phyloP scores from a whole-genome alignment of 2,329 filamentous ascomycete species.

The Ophiostoma ips region DNA sequence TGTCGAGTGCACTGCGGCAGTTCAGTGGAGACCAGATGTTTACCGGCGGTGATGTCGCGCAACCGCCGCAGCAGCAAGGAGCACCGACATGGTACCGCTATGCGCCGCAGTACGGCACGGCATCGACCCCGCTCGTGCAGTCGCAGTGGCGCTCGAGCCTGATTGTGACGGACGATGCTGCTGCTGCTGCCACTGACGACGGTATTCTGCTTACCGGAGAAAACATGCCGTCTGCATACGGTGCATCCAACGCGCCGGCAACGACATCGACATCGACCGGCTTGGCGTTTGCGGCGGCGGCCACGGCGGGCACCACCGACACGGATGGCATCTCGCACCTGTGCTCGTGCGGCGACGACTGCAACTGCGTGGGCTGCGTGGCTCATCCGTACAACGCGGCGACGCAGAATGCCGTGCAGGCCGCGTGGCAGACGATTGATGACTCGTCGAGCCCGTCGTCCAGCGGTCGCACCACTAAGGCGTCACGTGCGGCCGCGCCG shows the following conservation, averaged over 20 bases:
- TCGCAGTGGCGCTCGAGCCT: conserved; percentile 13
- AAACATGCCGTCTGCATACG: not conserved
- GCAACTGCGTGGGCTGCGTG: conserved; percentile 16
- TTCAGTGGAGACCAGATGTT: not conserved
- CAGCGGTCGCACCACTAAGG: not conserved
- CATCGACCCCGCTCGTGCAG: conserved; percentile 13
- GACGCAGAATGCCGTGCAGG: conserved; percentile 13
- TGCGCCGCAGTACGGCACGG: conserved; percentile 13
- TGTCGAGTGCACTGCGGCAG: not conserved
- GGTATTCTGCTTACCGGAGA: too few relatives aligned
- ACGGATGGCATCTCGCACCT: conserved; percentile 9
- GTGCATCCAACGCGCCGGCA: not conserved
- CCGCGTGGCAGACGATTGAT: conserved; percentile 13
- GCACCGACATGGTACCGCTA: conserved; percentile 12
- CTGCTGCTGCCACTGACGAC: too few relatives aligned
- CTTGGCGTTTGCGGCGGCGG: not conserved
- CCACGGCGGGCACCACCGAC: not conserved
- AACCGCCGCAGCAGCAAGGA: conserved; percentile 1
- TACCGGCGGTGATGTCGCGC: not conserved
- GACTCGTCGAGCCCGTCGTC: not conserved
- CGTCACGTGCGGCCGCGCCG: not conserved
- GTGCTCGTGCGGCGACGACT: conserved; percentile 15
- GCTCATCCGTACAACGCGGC: conserved; percentile 16
- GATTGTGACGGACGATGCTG: not conserved
- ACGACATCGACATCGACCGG: not conserved